Base-by-base conservation (phyloP, 345 rosid species). In the Eucalyptus paniculata region DNA sequence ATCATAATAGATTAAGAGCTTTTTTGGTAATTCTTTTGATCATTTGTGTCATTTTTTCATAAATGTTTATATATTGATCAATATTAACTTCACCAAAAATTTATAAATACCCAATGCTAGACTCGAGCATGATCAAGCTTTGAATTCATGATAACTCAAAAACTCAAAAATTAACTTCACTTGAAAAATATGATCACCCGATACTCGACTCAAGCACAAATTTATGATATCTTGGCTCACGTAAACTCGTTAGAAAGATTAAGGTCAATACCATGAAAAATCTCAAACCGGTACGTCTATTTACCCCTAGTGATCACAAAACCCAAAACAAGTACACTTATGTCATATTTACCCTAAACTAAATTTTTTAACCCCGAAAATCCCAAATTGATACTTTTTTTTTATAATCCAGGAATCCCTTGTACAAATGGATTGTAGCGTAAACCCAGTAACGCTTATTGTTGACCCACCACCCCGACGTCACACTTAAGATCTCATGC, bases 261-360 rank as follows among this genome's bases (percentile, higher is more conserved):
- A 21, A 2, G 2, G 2, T 53, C 8, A 53, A 53, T 0, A 53
- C 0, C 11, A 53, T 2, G 1, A 53, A 53, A 53, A 53, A 19
- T 8, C 11, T 0, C 11, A 53, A 19, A 53, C 2, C 0, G 0
- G 2, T 8, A 21, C 0, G 19, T 2, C 0, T 53, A 21, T 53
- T 8, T 19, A 53, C 0, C 2, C 4, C 11, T 0, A 19, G 0
- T 21, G 11, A 53, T 0, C 58, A 53, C 26, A 53, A 53, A 53
- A 53, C 26, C 2, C 5, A 1, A 53, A 53, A 53, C 0, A 0
- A 1, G 2, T 53, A 53, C 2, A 53, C 5, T 19, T 19, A 4
- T 19, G 0, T 53, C 2, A 53, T 53, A 53, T 53, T 53, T 53
- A 8, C 0, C 11, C 0, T 0, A 53, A 2, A 19, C 24, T 53